Percentiles rank a stretch among this genome's conserved stretches.
These are phyloP conservation scores for Butyriboletus loyo DNA, from an alignment of 768 basidiomycete species.

Conservation along the genomic window DNA sequence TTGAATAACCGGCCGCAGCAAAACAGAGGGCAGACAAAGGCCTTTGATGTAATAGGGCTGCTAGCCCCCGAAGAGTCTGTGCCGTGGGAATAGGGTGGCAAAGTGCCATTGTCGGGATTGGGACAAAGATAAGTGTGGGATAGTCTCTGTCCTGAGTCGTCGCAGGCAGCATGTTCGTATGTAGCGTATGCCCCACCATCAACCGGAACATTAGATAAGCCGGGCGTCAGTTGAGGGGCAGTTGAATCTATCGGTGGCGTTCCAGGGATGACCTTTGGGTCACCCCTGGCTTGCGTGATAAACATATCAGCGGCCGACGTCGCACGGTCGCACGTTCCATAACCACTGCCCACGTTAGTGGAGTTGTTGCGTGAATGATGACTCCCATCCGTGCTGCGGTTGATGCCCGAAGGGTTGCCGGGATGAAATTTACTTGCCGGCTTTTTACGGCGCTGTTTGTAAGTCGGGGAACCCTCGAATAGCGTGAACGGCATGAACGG, in stretches of 20 bases:
- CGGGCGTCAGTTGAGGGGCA: constrained; percentile 19
- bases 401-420: constrained; percentile 28
- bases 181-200: constrained; percentile 17
- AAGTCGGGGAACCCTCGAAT: constrained; percentile 80
- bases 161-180: constrained; percentile 19
- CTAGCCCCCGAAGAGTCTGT: constrained; percentile 19
- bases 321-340: constrained; percentile 27
- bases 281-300: constrained; percentile 55
- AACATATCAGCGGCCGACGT: constrained; percentile 69
- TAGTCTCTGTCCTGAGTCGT: constrained; percentile 17
- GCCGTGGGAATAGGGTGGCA: constrained; percentile 22
- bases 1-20: constrained; percentile 87
- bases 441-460: constrained; percentile 88
- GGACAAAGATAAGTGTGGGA: constrained; percentile 16
- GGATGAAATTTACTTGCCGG: constrained; percentile 38
- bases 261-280: constrained; percentile 34
- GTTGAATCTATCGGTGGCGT: constrained; percentile 18
- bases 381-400: constrained; percentile 23
- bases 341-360: constrained; percentile 25
- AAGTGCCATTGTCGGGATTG: constrained; percentile 10
- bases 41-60: constrained; percentile 47
- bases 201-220: constrained; percentile 19
- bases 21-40: constrained; percentile 78
- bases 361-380: constrained; percentile 13
- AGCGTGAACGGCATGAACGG: constrained; percentile 68